Evolutionary conservation across 257 asterid species (phyloP), one percentile per base, ranked within the genome.

Genomic region (Prunella vulgaris): DNA sequence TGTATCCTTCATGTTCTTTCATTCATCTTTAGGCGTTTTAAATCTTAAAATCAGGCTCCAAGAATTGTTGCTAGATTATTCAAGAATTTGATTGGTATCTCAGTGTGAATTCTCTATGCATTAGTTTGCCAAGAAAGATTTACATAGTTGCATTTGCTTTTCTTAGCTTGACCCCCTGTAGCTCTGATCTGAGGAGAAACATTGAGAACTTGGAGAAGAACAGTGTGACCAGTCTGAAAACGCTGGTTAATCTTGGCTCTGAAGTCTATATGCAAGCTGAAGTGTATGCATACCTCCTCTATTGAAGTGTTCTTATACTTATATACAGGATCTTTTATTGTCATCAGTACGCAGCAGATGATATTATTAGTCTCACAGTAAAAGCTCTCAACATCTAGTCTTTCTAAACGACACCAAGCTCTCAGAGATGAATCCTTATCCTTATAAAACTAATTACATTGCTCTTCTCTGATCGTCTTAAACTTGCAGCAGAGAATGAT

Each of bases 231-330:
- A 86, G 90, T 76, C 74, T 93, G 82, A 83, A 64, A 82, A 83
- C 95, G 8, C 54, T 87, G 78, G 96, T 90, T 75, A 93, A 93
- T 84, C 84, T 93, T 72, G 98, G 96, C 30, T 85, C 97, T 69
- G 98, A 93, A 80, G 85, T 93, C 42, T 93, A 86, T 66, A 66
- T 78, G 80, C 96, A 88, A 84, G 98, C 98, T 73, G 93, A 88
- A 57, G 97, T 89, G 98, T 93, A 85, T 48, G 93, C 57, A 27
- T 74, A 49, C 78, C 25, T 58, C 73, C 61, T 40, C 33, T 60
- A n/a, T n/a, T n/a, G n/a, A n/a, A n/a, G n/a, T n/a, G n/a, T n/a
- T n/a, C n/a, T n/a, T 44, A 15, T 12, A 40, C 12, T 9, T 37
- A 13, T 28, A 20, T 42, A 49, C 51, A 52, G 35, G 57, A 21